Percentiles rank a stretch among this genome's conserved stretches.
Conservation (phyloP, 2,329 filamentous ascomycete species). For the Botryosphaeria dothidea region DNA sequence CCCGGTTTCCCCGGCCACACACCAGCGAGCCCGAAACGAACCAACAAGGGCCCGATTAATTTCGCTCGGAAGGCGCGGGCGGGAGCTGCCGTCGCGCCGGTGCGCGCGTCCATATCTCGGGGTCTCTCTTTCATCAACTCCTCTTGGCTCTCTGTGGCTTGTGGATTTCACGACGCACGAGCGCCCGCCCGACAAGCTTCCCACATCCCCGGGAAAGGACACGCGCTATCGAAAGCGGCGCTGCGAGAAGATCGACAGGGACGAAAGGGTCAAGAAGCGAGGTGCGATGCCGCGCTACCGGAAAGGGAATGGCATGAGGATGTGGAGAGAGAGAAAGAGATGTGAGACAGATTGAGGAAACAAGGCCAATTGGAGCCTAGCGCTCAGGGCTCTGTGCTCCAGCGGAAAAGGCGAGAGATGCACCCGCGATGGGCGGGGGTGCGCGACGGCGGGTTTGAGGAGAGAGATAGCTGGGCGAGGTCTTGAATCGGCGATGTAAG, state of each 20-base stretch:
- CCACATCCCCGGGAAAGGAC: background rate
- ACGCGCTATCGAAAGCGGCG: too few species aligned
- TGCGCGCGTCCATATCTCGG: background rate
- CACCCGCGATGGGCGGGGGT: too few species aligned
- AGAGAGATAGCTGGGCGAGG: background rate
- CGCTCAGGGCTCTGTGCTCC: background rate
- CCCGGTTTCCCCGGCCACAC: background rate
- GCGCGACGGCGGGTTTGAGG: too few species aligned
- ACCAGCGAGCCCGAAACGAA: too few species aligned
- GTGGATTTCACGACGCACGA: background rate
- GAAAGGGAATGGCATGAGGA: background rate
- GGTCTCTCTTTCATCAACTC: background rate
- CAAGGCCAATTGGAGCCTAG: background rate
- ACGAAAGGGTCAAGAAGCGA: background rate
- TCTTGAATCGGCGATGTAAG: background rate
- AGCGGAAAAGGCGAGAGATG: background rate
- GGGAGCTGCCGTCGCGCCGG: conserved; percentile 1
- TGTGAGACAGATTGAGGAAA: background rate
- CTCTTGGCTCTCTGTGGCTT: background rate
- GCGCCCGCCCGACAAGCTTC: background rate
- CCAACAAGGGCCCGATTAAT: background rate
- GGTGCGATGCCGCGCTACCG: background rate
- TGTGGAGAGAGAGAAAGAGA: background rate
- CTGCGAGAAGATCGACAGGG: conserved; percentile 6
- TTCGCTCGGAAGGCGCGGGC: background rate